Evolutionary conservation across 106 monocot species (phyloP), one percentile per base, ranked within the genome.

Genomic region (Gastrodia elata): DNA sequence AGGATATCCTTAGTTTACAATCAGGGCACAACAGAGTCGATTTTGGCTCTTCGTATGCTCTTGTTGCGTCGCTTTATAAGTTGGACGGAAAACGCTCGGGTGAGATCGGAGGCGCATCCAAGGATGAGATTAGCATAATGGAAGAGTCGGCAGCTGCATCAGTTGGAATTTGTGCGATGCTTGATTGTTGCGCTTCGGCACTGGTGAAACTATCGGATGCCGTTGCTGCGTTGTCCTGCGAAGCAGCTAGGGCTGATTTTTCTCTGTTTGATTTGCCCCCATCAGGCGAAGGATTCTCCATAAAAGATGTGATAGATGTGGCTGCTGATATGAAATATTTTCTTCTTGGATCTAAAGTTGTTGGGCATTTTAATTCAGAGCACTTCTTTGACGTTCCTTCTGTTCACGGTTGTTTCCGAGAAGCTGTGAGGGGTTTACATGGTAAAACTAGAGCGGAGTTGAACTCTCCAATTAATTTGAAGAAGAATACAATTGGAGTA

Each of bases 171-270:
- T 84, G 78, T 34, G 87, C 90, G n/a, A 75, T 92, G 0, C 34
- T 97, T 41, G 92, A 92, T 67, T 87, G 80, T 69, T 74, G 82
- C 65, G 68, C 88, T 0, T 83, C 90, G 1, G 77, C 80, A 3
- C 57, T 98, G 39, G 52, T 74, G 14, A 82, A 71, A 58, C 55
- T 93, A 5, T 70, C 80, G 14, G 97, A 98, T 64, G 88, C 87
- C 9, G 93, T 89, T 44, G 93, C 91, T 0, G 93, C 93, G 0
- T 61, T 98, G 39, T 91, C 97, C 0, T 93, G 88, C 59, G 97
- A 98, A 78, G 97, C 87, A 1, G 80, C 82, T 16, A 81, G 79
- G 44, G 87, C 77, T 65, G 88, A 88, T 30, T 39, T 65, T 10
- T 72, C 75, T 13, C 70, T 79, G 13, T 93, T 93, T 27, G 93